These are phyloP conservation scores for Vigna reflexopilosa DNA, from an alignment of 306 rosid genomes.

Conservation along the genomic window DNA sequence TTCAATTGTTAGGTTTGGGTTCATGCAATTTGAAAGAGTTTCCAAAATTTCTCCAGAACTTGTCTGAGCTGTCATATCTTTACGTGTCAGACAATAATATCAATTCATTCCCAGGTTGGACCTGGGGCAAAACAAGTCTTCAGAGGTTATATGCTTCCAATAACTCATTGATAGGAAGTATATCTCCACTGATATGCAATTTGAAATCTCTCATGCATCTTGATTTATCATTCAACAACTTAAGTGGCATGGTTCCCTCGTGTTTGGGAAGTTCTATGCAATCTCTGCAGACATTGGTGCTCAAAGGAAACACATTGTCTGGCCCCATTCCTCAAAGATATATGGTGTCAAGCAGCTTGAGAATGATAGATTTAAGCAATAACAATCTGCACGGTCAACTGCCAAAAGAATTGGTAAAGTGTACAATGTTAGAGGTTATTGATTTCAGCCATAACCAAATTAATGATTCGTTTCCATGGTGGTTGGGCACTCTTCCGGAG, in stretches of 20 bases:
- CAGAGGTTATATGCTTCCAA: background rate
- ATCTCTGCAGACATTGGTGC: background rate
- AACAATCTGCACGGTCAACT: slow-evolving; percentile 45
- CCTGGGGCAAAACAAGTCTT: background rate
- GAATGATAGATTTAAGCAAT: slow-evolving; percentile 15
- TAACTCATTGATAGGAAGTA: background rate
- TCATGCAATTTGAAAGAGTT: slow-evolving; percentile 34
- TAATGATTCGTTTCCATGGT: slow-evolving; percentile 50
- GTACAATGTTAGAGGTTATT: slow-evolving; percentile 25
- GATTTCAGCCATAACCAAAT: slow-evolving; percentile 18
- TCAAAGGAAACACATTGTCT: slow-evolving; percentile 10
- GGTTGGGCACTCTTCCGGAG: slow-evolving; percentile 44
- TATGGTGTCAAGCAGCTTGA: background rate
- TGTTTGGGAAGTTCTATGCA: slow-evolving; percentile 23
- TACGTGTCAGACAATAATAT: background rate
- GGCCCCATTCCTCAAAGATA: slow-evolving; percentile 38
- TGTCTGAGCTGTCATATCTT: background rate
- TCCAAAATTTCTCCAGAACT: background rate
- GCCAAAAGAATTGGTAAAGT: slow-evolving; percentile 42
- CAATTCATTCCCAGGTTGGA: slow-evolving; percentile 31
- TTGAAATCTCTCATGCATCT: background rate
- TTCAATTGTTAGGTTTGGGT: background rate
- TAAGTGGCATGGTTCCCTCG: background rate
- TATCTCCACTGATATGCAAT: slow-evolving; percentile 25
- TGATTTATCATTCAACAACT: slow-evolving; percentile 8